These are phyloP conservation scores for Neurospora sp. DNA, from an alignment of 495 filamentous ascomycete species.

Conservation along the genomic window DNA sequence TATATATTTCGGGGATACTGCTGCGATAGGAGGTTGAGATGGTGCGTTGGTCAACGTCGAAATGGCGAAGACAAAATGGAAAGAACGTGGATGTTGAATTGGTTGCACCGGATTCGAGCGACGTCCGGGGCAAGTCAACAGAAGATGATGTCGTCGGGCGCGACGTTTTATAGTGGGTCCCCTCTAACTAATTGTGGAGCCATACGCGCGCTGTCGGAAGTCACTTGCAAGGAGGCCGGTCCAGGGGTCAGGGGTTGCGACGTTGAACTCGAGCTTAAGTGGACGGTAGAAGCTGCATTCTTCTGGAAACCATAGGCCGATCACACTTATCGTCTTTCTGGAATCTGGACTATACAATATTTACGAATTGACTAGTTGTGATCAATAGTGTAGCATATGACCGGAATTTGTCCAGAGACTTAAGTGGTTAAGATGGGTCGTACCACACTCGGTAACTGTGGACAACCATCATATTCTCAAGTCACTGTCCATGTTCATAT, in stretches of 20 bases:
- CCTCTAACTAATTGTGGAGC: slow-evolving; percentile 1
- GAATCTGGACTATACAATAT: too few species aligned
- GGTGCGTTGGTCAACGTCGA: neutral
- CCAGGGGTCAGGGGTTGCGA: neutral
- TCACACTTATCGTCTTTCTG: neutral
- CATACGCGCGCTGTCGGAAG: neutral
- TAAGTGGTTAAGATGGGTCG: neutral
- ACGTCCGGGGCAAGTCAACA: neutral
- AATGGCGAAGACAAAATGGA: neutral
- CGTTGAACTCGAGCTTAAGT: neutral
- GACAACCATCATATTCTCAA: neutral
- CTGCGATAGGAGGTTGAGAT: neutral
- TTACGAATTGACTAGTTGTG: neutral
- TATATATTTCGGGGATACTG: neutral
- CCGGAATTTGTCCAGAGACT: neutral
- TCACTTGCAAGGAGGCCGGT: neutral
- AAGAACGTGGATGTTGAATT: neutral
- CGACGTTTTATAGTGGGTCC: slow-evolving; percentile 6
- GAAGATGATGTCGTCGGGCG: slow-evolving; percentile 2
- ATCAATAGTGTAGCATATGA: neutral
- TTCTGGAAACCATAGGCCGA: neutral
- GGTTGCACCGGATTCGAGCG: neutral
- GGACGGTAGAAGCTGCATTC: neutral
- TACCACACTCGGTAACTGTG: neutral
- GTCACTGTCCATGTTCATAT: neutral